phyloP scores from a whole-genome alignment of 1,284 basidiomycete genomes.

The Trichosporon faecale region DNA sequence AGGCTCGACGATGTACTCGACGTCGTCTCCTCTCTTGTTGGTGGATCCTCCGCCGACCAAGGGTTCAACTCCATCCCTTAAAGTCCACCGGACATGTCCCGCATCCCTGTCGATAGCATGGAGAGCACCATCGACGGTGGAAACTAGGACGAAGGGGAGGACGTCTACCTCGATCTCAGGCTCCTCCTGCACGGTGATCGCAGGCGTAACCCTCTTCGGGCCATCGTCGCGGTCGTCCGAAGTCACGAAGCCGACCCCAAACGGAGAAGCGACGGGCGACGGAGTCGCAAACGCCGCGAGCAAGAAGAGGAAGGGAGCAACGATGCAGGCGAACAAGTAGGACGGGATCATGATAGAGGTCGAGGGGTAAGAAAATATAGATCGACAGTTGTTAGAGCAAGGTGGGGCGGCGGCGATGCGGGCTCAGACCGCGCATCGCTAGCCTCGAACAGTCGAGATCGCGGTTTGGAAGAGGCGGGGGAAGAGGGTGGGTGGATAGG shows the following conservation, averaged over 20 bases:
- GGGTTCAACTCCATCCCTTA: conserved; percentile 46
- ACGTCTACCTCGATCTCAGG: conserved; percentile 46
- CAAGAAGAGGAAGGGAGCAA: conserved; percentile 20
- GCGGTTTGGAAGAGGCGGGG: not conserved
- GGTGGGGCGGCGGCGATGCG: conserved; percentile 17
- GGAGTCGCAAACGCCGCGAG: conserved; percentile 16
- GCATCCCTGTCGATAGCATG: conserved; percentile 50
- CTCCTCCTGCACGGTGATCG: conserved; percentile 5
- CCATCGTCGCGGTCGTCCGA: not conserved
- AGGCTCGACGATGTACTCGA: conserved; percentile 51
- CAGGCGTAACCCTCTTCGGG: not conserved
- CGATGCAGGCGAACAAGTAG: conserved; percentile 15
- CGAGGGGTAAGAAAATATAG: not conserved
- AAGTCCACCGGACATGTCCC: conserved; percentile 42
- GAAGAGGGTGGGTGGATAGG: not conserved
- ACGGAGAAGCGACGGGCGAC: conserved; percentile 12
- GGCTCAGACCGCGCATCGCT: conserved; percentile 27
- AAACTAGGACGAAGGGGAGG: conserved; percentile 48
- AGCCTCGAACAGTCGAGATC: conserved; percentile 9
- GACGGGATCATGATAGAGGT: conserved; percentile 21
- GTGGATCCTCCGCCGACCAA: conserved; percentile 42
- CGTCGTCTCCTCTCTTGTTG: conserved; percentile 26
- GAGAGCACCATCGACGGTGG: conserved; percentile 50
- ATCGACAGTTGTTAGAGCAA: not conserved
- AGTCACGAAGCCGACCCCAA: conserved; percentile 18